Evolutionary conservation across 352 stramenopile genomes (phyloP).

Genomic region (Phytophthora pinifolia): DNA sequence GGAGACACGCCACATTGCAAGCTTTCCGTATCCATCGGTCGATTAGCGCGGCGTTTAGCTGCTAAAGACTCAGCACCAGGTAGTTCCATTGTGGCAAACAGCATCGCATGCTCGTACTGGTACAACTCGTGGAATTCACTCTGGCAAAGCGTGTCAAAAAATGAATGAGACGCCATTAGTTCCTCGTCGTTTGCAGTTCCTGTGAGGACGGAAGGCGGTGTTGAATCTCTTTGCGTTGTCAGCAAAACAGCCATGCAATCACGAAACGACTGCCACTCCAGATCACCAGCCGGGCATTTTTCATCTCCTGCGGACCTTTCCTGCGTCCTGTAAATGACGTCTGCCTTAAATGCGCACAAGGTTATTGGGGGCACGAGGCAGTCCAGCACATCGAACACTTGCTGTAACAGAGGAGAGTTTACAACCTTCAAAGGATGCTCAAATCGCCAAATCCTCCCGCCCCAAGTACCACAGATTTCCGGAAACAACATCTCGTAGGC

Average conservation of each 20-base stretch:
- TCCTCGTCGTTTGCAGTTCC: slow-evolving; percentile 1
- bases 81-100: slow-evolving; percentile 40
- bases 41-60: neutral
- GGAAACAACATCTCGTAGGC: slow-evolving; percentile 37
- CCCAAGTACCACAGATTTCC: slow-evolving; percentile 14
- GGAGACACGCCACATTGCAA: neutral
- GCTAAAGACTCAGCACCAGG: slow-evolving; percentile 5
- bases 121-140: slow-evolving; percentile 50
- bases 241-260: slow-evolving; percentile 22
- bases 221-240: slow-evolving; percentile 1
- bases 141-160: slow-evolving; percentile 45
- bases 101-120: slow-evolving; percentile 40
- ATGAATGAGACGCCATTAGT: slow-evolving; percentile 7
- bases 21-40: neutral
- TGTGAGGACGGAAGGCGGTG: neutral
- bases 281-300: slow-evolving; percentile 4
- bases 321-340: slow-evolving; percentile 22
- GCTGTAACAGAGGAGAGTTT: slow-evolving; percentile 33
- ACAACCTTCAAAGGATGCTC: slow-evolving; percentile 43
- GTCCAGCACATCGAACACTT: slow-evolving; percentile 37
- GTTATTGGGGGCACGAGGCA: slow-evolving; percentile 22
- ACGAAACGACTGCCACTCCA: slow-evolving; percentile 36
- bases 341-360: slow-evolving; percentile 22
- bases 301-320: slow-evolving; percentile 1
- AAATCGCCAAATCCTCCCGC: slow-evolving; percentile 36